These are phyloP conservation scores for Phytophthora foliorum DNA, from an alignment of 352 stramenopile genomes.

Conservation along the genomic window DNA sequence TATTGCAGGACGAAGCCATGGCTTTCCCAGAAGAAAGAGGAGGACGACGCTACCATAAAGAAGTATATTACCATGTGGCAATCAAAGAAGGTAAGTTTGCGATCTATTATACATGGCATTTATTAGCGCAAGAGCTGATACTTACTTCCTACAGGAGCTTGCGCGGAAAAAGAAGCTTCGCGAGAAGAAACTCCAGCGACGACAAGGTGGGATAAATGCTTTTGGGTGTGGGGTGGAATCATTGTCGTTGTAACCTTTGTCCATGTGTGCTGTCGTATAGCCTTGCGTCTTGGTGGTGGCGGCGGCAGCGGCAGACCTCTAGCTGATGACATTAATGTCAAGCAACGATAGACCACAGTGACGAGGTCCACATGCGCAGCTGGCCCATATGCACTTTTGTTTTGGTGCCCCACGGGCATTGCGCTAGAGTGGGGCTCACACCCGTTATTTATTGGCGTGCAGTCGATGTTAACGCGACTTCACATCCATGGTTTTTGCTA, in stretches of 20 bases:
- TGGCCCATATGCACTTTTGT: constrained; percentile 1
- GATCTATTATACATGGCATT: neutral
- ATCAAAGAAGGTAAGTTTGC: constrained; percentile 65
- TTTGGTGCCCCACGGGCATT: constrained; percentile 3
- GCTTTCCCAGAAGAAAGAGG: constrained; percentile 58
- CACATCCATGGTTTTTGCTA: constrained; percentile 10
- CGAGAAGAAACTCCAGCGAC: constrained; percentile 74
- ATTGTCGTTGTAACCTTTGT: neutral
- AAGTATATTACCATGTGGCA: constrained; percentile 73
- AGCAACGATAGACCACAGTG: constrained; percentile 45
- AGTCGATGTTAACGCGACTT: constrained; percentile 22
- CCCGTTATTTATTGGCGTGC: constrained; percentile 49
- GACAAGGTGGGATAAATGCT: constrained; percentile 49
- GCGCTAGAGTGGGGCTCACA: constrained; percentile 12
- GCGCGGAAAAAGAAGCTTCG: constrained; percentile 79
- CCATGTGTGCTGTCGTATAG: constrained; percentile 9
- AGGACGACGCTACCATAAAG: constrained; percentile 55
- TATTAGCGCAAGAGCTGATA: neutral
- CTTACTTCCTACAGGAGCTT: constrained; percentile 51
- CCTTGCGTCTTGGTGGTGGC: constrained; percentile 34
- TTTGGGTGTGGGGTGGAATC: neutral
- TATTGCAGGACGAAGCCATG: constrained; percentile 68
- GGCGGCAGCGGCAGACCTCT: constrained; percentile 40
- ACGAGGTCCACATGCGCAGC: constrained; percentile 9
- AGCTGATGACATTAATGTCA: constrained; percentile 22